Evolutionary conservation across 371 early-diverging fungal genomes (phyloP).

Genomic region (Zancudomyces culisetae): DNA sequence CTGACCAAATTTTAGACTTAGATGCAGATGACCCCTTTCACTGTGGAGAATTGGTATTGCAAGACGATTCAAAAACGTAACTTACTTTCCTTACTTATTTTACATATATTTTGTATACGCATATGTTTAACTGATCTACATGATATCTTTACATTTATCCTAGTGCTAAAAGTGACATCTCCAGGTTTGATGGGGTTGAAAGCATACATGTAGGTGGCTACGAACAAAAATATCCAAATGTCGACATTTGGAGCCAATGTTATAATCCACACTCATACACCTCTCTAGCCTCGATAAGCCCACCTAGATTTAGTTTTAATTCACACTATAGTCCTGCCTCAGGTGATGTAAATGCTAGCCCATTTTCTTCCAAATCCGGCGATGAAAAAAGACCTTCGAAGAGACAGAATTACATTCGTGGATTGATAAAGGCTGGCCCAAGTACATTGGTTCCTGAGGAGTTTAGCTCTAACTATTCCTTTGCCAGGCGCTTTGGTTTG

Average conservation of each 20-base stretch:
- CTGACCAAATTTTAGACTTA: neutral
- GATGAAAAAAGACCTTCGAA: neutral
- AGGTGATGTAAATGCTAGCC: neutral
- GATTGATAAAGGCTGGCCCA: neutral
- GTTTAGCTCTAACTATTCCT: neutral
- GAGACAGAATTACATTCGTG: neutral
- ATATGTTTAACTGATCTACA: too few species aligned
- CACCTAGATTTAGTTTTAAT: too few species aligned
- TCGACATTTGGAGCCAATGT: neutral
- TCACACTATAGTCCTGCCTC: neutral
- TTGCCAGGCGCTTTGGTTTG: neutral
- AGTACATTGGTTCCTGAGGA: neutral
- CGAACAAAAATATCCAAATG: too few species aligned
- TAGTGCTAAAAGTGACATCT: too few species aligned
- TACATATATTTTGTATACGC: too few species aligned
- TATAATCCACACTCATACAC: neutral
- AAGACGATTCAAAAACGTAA: neutral
- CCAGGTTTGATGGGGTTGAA: too few species aligned
- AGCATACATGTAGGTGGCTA: too few species aligned
- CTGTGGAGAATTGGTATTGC: neutral
- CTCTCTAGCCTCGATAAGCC: neutral
- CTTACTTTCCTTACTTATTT: too few species aligned
- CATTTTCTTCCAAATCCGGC: neutral
- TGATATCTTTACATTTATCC: too few species aligned
- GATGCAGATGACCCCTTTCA: conserved; percentile 4